A percentile compares a stretch with the other conserved stretches of the same genome.
These are phyloP conservation scores for Cryptococcus sp. DNA, from an alignment of 1,284 basidiomycete genomes.

Conservation along the genomic window DNA sequence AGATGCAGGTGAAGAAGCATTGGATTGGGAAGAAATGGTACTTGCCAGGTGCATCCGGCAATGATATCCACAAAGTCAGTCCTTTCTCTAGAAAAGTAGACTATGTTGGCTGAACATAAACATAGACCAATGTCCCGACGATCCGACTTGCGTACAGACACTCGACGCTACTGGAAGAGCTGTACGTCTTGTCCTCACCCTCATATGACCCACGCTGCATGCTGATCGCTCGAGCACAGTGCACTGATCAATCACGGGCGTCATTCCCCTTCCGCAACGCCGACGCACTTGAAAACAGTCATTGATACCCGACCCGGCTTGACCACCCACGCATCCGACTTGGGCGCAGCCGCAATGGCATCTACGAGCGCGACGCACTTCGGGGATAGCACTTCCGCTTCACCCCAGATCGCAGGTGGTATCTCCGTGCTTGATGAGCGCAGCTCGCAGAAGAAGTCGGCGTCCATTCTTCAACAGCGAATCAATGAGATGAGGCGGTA, in stretches of 20 bases:
- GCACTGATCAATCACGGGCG: constrained; percentile 44
- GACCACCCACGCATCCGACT: constrained; percentile 26
- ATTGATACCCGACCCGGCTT: constrained; percentile 21
- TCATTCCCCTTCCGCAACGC: constrained; percentile 38
- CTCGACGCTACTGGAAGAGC: constrained; percentile 82
- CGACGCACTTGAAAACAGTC: constrained; percentile 34
- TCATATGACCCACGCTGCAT: neutral
- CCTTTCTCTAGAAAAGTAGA: neutral
- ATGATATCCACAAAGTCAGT: constrained; percentile 83
- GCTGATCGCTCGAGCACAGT: constrained; percentile 10
- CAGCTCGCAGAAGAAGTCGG: constrained; percentile 25
- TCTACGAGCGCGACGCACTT: constrained; percentile 16
- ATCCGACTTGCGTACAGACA: constrained; percentile 85
- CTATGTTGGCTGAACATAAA: neutral
- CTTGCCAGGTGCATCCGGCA: constrained; percentile 79
- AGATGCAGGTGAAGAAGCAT: constrained; percentile 97
- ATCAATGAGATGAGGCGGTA: neutral
- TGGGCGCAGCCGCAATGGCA: constrained; percentile 41
- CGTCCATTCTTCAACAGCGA: neutral
- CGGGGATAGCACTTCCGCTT: neutral
- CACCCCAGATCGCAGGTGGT: constrained; percentile 25
- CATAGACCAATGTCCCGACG: constrained; percentile 94
- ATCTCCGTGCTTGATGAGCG: constrained; percentile 35
- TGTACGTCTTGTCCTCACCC: constrained; percentile 48
- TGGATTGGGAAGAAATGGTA: constrained; percentile 94